phyloP scores from a whole-genome alignment of 129 eudicot genomes.

The Pittosporum tobira region DNA sequence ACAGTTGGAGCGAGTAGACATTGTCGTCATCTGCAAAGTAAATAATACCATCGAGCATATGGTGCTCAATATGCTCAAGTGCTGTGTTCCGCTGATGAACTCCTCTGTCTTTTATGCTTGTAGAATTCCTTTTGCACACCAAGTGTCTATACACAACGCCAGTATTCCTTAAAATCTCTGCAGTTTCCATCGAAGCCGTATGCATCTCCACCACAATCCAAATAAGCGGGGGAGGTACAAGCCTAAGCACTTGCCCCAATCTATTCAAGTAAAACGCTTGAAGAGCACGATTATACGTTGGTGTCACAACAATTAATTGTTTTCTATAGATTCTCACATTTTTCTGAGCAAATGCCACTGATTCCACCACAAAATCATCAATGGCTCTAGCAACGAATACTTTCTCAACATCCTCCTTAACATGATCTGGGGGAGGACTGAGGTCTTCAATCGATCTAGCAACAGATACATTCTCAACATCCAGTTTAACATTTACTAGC shows the following conservation, averaged over 20 bases:
- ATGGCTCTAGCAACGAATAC: too few relatives aligned
- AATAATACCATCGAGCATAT: slow-evolving; percentile 86
- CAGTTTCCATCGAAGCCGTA: slow-evolving; percentile 62
- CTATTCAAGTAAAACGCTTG: slow-evolving; percentile 71
- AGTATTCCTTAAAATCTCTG: slow-evolving; percentile 65
- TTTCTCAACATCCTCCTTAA: too few relatives aligned
- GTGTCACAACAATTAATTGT: slow-evolving; percentile 69
- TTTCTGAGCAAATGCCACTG: slow-evolving; percentile 32
- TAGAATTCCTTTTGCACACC: slow-evolving; percentile 61
- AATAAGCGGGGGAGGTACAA: slow-evolving; percentile 67
- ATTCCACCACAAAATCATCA: slow-evolving; percentile 29
- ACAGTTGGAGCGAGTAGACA: slow-evolving; percentile 71
- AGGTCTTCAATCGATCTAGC: too few relatives aligned
- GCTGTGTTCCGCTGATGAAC: slow-evolving; percentile 90
- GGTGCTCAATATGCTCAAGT: slow-evolving; percentile 75
- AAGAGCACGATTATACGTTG: slow-evolving; percentile 66
- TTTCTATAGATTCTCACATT: slow-evolving; percentile 21
- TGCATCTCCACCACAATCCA: slow-evolving; percentile 97
- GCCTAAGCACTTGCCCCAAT: slow-evolving; percentile 62
- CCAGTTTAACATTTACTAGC: slow-evolving; percentile 24
- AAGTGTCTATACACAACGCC: slow-evolving; percentile 84
- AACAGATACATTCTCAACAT: slow-evolving; percentile 11
- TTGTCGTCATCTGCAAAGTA: slow-evolving; percentile 97
- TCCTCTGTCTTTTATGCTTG: slow-evolving; percentile 78
- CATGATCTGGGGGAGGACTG: too few relatives aligned